Base-by-base conservation (phyloP, 441 rosid species). In the Gossypium schwendimanii region DNA sequence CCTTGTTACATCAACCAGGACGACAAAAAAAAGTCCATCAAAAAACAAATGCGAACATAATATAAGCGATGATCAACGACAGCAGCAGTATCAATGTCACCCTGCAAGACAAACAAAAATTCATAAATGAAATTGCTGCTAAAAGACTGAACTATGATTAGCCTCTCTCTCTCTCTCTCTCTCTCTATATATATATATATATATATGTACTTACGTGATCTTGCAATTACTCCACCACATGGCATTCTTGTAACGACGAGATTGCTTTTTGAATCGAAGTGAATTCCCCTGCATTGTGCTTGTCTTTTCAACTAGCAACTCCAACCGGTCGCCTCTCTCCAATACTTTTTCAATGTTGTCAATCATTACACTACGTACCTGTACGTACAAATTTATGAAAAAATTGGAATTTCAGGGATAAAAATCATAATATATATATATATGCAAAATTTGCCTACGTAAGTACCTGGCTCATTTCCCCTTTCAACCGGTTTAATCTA, bases 151-250 rank as follows among this genome's bases (percentile, higher is more conserved):
- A 26, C 2, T 14, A 26, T 0, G 8, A n/a, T 61, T n/a, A n/a
- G 12, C 23, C 33, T 28, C 1, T 4, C 33, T 4, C 33, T 28
- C 31, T 28, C 6, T 28, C 33, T 4, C 6, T 28, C 4, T 24
- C 28, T 24, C 28, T 24, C n/a, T n/a, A n/a, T n/a, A n/a, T 21
- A 1, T 21, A 21, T 21, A 3, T 26, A 0, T 4, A 28, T 28
- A 28, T 47, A 47, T 5, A 53, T 54, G 24, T 24, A 65, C 84
- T 72, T 78, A 81, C 84, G 70, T 81, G 54, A 81, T 77, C 61
- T 81, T 73, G 67, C 75, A 69, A 31, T 81, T 63, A 73, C 84
- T 76, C 84, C 84, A 81, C 84, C 84, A 76, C 24, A 81, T 47
- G n/a, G 72, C 52, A 57, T 68, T 81, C 57, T 76, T 73, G 72